Base-by-base conservation (phyloP, 2,329 filamentous ascomycete genomes). In the Colletotrichum sp. region DNA sequence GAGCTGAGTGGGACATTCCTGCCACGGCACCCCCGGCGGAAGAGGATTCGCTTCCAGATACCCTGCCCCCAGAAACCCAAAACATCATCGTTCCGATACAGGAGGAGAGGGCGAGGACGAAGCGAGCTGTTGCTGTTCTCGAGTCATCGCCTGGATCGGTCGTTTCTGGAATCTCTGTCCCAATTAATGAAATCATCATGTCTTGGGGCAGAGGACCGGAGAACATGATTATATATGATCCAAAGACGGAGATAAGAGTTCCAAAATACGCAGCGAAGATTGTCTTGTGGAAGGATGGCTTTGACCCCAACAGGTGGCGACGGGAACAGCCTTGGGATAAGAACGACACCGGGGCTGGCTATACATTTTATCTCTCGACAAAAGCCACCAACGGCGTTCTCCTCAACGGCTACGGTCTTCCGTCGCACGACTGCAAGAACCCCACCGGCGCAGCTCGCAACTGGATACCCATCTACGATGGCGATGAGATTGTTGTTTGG, bases 181-280 rank as follows among this genome's bases (percentile, higher is more conserved):
- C 90, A 38, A 86, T 98, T 16, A 91, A 92, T 13, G 89, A 92
- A 55, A 91, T 92, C 5, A 85, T 95, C 78, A 92, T 93, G 0
- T 94, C 93, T 0, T 99, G 95, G 92, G 96, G 96, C 34, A 92
- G 96, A 30, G 91, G 91, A 0, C 86, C 85, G 1, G 87, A 89
- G 24, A 96, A 95, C 79, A 96, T 94, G 0, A 85, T 93, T 34
- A 87, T 93, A 4, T 95, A 96, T 80, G 84, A 90, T 1, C 87
- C 93, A 64, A 86, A 84, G 34, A 85, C 86, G 28, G 95, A 98
- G 78, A 89, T 88, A 3, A 93, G 93, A 18, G 92, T 99, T 43
- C 95, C 96, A 2, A 96, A 96, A 81, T 93, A 93, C 77, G 95
- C 95, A 1, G 92, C 98, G 79, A 93, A 94, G 80, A 87, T 98